Conservation (phyloP, 108 stramenopile species). For the Nitzschia sp. region DNA sequence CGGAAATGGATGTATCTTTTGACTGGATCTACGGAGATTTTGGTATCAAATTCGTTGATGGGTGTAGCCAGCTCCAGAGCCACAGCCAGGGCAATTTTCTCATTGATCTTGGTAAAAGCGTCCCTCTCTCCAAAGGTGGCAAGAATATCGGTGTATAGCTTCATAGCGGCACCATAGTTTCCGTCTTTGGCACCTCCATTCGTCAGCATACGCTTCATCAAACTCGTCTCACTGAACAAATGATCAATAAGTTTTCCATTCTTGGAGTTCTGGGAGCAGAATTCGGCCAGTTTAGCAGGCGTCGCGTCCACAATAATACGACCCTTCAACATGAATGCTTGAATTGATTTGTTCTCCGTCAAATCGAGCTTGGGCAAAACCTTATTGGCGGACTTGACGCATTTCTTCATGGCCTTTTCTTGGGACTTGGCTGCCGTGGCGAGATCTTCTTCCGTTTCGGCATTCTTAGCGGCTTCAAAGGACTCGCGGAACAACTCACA, state of each 20-base stretch:
- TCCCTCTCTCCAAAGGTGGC: constrained; percentile 9
- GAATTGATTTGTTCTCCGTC: constrained; percentile 4
- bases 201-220: constrained; percentile 28
- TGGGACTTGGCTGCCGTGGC: constrained; percentile 9
- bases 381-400: constrained; percentile 30
- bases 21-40: constrained; percentile 48
- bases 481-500: constrained; percentile 23
- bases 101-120: constrained; percentile 10
- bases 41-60: constrained; percentile 27
- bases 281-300: constrained; percentile 15
- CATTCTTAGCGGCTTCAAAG: constrained; percentile 10
- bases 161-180: constrained; percentile 34
- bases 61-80: constrained; percentile 35
- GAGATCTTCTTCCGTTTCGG: constrained; percentile 1
- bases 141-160: constrained; percentile 23
- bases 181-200: constrained; percentile 39
- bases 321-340: constrained; percentile 15
- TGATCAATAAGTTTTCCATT: constrained; percentile 19
- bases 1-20: constrained; percentile 50
- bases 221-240: constrained; percentile 11
- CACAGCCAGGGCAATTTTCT: constrained; percentile 40
- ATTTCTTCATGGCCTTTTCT: constrained; percentile 35
- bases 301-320: constrained; percentile 12
- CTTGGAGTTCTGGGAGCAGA: constrained; percentile 6
- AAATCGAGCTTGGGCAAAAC: constrained; percentile 24